Evolutionary conservation across 2,329 filamentous ascomycete species (phyloP).

Genomic region (Penicillium frequentans): DNA sequence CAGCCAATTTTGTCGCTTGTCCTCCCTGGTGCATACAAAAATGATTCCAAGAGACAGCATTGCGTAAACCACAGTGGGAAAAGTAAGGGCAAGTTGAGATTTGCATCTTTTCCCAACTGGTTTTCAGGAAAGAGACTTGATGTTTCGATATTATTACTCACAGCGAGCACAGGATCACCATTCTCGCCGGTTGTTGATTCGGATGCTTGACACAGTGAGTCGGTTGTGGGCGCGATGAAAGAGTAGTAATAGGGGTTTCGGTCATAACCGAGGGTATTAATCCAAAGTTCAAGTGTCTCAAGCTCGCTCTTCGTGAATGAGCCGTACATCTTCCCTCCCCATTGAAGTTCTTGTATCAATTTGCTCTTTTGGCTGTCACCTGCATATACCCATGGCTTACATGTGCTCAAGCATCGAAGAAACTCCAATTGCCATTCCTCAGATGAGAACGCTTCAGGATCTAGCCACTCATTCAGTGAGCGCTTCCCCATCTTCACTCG

Average conservation of each 20-base stretch:
- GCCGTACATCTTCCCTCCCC: constrained; percentile 53
- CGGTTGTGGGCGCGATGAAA: neutral
- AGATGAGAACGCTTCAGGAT: constrained; percentile 31
- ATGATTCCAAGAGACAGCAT: constrained; percentile 38
- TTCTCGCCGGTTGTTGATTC: neutral
- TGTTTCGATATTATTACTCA: neutral
- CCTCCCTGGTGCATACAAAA: constrained; percentile 37
- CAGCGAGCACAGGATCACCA: too few relatives aligned
- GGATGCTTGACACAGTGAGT: neutral
- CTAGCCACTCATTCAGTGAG: constrained; percentile 44
- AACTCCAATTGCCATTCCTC: constrained; percentile 36
- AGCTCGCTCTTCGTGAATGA: constrained; percentile 49
- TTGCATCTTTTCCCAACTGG: neutral
- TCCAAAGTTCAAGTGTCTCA: constrained; percentile 40
- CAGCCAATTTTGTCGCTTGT: constrained; percentile 34
- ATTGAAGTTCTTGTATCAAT: constrained; percentile 45
- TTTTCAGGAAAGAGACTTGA: neutral
- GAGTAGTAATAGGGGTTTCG: constrained; percentile 2
- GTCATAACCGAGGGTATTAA: constrained; percentile 32
- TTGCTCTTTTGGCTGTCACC: constrained; percentile 43
- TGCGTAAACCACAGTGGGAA: constrained; percentile 43
- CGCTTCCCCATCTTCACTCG: constrained; percentile 40
- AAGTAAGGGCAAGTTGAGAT: neutral
- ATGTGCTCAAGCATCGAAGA: constrained; percentile 35
- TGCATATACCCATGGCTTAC: constrained; percentile 43